Conservation (phyloP, 139 green algal species). For the Nannochloris sp. region DNA sequence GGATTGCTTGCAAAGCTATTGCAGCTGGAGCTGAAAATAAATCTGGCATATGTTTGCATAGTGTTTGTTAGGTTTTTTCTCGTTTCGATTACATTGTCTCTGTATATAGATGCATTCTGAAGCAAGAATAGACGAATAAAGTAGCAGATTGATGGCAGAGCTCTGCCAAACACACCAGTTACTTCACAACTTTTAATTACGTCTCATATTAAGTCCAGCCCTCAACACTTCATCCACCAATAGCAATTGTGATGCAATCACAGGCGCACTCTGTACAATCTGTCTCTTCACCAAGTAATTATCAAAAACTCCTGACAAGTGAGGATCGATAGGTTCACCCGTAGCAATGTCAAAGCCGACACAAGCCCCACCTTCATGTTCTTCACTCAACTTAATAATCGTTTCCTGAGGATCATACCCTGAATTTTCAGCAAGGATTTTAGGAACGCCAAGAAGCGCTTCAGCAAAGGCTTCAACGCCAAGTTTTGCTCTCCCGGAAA, state of each 20-base stretch:
- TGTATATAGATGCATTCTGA: too few relatives aligned
- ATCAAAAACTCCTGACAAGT: conserved; percentile 84
- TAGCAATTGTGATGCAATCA: conserved; percentile 90
- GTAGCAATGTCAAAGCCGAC: conserved; percentile 88
- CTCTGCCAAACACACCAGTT: too few relatives aligned
- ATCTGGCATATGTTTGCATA: too few relatives aligned
- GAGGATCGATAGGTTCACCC: conserved; percentile 84
- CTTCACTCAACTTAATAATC: conserved; percentile 44
- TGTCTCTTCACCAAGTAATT: conserved; percentile 97
- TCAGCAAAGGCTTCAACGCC: conserved; percentile 95
- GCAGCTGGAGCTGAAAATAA: too few relatives aligned
- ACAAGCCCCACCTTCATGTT: conserved; percentile 68
- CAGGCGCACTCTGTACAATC: conserved; percentile 85
- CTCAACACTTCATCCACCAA: conserved; percentile 97
- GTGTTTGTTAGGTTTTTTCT: too few relatives aligned
- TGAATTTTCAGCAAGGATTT: conserved; percentile 92
- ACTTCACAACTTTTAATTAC: too few relatives aligned
- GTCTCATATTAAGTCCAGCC: conserved; percentile 94
- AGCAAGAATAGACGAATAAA: too few relatives aligned
- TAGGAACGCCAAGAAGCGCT: conserved; percentile 88
- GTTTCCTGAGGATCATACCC: conserved; percentile 71
- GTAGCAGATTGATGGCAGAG: too few relatives aligned
- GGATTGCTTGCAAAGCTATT: too few relatives aligned
- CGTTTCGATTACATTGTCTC: too few relatives aligned
- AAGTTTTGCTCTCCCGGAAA: conserved; percentile 68